These are phyloP conservation scores for Begonia loranthoides DNA, from an alignment of 306 rosid genomes.

Conservation along the genomic window DNA sequence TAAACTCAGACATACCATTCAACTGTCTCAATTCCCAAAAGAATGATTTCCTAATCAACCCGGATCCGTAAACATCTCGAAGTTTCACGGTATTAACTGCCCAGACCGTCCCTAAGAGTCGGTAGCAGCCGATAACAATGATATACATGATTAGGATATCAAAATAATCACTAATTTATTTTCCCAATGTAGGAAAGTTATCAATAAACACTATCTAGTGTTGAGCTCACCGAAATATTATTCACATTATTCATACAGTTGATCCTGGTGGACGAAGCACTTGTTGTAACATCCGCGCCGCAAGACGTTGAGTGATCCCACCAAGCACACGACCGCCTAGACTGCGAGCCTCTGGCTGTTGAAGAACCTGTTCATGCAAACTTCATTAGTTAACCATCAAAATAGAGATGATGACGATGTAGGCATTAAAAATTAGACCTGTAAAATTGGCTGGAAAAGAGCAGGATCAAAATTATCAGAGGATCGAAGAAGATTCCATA, in stretches of 20 bases:
- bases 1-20: too few species aligned
- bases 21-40: too few species aligned
- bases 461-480: conserved; percentile 70
- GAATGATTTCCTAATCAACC: too few species aligned
- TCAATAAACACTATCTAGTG: not conserved
- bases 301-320: conserved; percentile 83
- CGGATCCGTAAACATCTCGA: too few species aligned
- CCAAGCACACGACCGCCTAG: conserved; percentile 60
- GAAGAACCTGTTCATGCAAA: conserved; percentile 47
- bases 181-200: too few species aligned
- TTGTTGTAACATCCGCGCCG: conserved; percentile 81
- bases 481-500: conserved; percentile 60
- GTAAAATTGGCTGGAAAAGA: conserved; percentile 57
- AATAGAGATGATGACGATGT: too few species aligned
- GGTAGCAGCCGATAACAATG: too few species aligned
- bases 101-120: too few species aligned
- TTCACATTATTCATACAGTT: conserved; percentile 12
- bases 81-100: too few species aligned
- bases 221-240: not conserved
- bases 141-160: too few species aligned
- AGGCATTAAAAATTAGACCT: conserved; percentile 19
- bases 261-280: conserved; percentile 47
- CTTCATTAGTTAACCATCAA: not conserved
- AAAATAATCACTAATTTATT: too few species aligned
- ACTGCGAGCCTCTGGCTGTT: conserved; percentile 72